Conservation (phyloP, 331 rosid genomes). For the Rhamnella rubrinervis region DNA sequence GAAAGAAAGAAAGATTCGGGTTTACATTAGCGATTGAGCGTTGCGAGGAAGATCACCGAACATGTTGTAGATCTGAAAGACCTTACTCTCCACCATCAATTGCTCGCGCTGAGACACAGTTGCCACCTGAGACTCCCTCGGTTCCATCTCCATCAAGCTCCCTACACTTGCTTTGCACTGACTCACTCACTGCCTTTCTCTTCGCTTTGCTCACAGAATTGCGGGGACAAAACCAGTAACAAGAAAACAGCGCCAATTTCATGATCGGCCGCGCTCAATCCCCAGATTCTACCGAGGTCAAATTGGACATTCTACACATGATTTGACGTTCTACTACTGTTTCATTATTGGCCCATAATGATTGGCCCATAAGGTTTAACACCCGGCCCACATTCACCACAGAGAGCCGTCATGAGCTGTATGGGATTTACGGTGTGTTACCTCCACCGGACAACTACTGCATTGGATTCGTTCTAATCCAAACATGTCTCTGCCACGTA, state of each 20-base stretch:
- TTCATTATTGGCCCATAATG: too few species aligned
- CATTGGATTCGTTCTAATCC: too few species aligned
- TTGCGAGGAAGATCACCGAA: constrained; percentile 45
- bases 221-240: too few species aligned
- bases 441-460: constrained; percentile 8
- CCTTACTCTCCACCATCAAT: constrained; percentile 55
- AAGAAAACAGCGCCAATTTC: background rate
- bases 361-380: too few species aligned
- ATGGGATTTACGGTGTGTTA: background rate
- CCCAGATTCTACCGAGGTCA: too few species aligned
- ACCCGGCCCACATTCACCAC: background rate
- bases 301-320: too few species aligned
- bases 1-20: background rate
- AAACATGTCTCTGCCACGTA: too few species aligned
- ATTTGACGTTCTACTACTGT: too few species aligned
- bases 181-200: background rate
- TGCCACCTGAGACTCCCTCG: constrained; percentile 15
- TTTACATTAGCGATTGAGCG: constrained; percentile 59
- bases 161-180: background rate
- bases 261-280: background rate
- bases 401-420: background rate
- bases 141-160: constrained; percentile 27
- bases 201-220: too few species aligned
- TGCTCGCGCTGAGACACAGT: constrained; percentile 71
- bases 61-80: constrained; percentile 49